These are phyloP conservation scores for Adansonia grandidieri DNA, from an alignment of 441 rosid genomes.

Conservation along the genomic window DNA sequence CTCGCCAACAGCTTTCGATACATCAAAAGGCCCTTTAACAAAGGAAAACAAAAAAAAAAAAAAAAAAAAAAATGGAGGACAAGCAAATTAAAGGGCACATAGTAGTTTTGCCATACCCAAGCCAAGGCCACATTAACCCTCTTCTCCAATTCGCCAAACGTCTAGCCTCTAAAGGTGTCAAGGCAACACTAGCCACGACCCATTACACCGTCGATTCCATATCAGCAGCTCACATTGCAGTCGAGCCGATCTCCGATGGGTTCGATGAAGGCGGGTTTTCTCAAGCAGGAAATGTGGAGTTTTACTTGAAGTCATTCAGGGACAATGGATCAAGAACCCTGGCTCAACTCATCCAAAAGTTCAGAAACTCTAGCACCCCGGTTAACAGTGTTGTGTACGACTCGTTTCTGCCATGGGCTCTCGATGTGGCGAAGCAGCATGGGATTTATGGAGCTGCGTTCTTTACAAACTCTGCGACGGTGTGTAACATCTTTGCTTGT, in stretches of 20 bases:
- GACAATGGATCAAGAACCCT: slow-evolving; percentile 55
- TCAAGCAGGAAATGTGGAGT: slow-evolving; percentile 43
- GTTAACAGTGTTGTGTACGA: slow-evolving; percentile 65
- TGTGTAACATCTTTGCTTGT: slow-evolving; percentile 46
- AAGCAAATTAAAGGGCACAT: slow-evolving; percentile 43
- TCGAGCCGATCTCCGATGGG: slow-evolving; percentile 75
- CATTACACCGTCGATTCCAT: slow-evolving; percentile 55
- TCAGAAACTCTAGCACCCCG: slow-evolving; percentile 36
- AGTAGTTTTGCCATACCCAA: slow-evolving; percentile 63
- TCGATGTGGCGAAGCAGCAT: slow-evolving; percentile 65
- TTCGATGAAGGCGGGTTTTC: slow-evolving; percentile 53
- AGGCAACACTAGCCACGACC: slow-evolving; percentile 69
- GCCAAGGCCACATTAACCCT: slow-evolving; percentile 83
- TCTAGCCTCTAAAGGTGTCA: slow-evolving; percentile 63
- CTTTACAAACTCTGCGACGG: slow-evolving; percentile 67
- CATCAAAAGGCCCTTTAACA: not conserved
- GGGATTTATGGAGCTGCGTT: slow-evolving; percentile 59
- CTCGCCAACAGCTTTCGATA: not conserved
- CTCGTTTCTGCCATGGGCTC: slow-evolving; percentile 78
- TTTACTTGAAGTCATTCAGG: slow-evolving; percentile 47
- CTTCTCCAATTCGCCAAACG: slow-evolving; percentile 79
- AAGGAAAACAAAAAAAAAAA: slow-evolving; percentile 15
- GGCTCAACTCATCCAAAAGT: slow-evolving; percentile 44
- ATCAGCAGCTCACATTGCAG: slow-evolving; percentile 40
- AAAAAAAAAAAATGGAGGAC: slow-evolving; percentile 27